Evolutionary conservation across 2,329 filamentous ascomycete genomes (phyloP), one percentile per base, ranked within the genome.

Genomic region (Penicillium paneum): DNA sequence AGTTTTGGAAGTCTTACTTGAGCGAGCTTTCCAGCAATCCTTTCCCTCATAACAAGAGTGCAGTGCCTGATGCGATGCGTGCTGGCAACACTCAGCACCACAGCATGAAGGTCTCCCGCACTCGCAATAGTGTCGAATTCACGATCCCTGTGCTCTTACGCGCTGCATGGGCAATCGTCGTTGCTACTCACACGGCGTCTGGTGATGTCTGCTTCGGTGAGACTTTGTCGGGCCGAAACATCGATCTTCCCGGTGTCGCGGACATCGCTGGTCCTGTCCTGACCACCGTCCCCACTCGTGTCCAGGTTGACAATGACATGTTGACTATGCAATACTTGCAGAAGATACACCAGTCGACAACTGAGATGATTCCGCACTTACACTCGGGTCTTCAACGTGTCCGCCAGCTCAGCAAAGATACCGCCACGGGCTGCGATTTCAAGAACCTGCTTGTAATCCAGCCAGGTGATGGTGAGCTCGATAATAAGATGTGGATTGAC

Each of bases 361-460:
- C 83, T 0, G 71, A 77, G 3, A 80, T 83, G 59, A 86, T 88
- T 6, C 81, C 84, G 0, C 81, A 87, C 64, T 83, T 89, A 67
- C 85, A 90, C 65, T 77, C 81, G n/a, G 78, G 79, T n/a, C 59
- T 81, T 3, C 78, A 80, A 50, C 72, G 76, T 38, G 80, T 81
- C 55, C 81, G 83, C 10, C 76, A 78, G 21, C 69, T 86, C 12
- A 83, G 80, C 61, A 71, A 76, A 1, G 75, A 79, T 54, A 69
- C 74, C 0, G 71, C 73, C 1, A 58, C 70, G n/a, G 75, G 73
- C 38, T 79, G 77, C 57, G 70, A 78, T 19, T 78, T 79, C 63
- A 73, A 78, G 46, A 80, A 77, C 51, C 60, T 79, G 5, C 66
- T 80, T 3, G 75, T 76, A 1, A 77, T 80, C 13, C 73, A 76